Conservation (phyloP, 2,329 filamentous ascomycete species). For the Raffaelea arxii region DNA sequence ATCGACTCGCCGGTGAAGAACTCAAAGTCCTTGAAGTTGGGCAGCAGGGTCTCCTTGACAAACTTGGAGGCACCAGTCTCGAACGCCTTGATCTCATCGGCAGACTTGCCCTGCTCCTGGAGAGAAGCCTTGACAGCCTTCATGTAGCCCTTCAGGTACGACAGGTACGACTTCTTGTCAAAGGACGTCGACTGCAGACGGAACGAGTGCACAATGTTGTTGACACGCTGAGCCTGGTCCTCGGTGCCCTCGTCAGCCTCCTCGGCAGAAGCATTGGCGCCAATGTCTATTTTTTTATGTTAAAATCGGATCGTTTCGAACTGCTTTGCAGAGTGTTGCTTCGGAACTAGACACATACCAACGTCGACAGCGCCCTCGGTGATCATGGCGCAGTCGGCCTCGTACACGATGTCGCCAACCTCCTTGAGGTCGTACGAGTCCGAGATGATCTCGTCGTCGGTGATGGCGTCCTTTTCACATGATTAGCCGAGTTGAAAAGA, state of each 20-base stretch:
- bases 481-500: background rate
- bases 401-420: constrained; percentile 71
- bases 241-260: constrained; percentile 70
- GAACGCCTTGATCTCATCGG: constrained; percentile 65
- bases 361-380: constrained; percentile 64
- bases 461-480: constrained; percentile 65
- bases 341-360: too few relatives aligned
- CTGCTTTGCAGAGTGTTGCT: too few relatives aligned
- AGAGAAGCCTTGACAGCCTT: constrained; percentile 72
- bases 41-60: constrained; percentile 72
- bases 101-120: constrained; percentile 44
- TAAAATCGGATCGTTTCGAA: too few relatives aligned
- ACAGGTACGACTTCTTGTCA: constrained; percentile 80
- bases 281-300: constrained; percentile 75
- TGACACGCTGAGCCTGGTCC: constrained; percentile 63
- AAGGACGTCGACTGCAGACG: constrained; percentile 68
- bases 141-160: constrained; percentile 87
- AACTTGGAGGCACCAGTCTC: constrained; percentile 64
- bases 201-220: constrained; percentile 91
- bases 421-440: constrained; percentile 83
- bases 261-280: constrained; percentile 96
- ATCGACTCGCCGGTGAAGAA: constrained; percentile 88
- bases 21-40: constrained; percentile 93
- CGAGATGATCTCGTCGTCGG: constrained; percentile 91
- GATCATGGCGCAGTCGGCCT: constrained; percentile 89